Evolutionary conservation across 2,329 filamentous ascomycete genomes (phyloP).

Genomic region (Dactylonectria estremocensis): DNA sequence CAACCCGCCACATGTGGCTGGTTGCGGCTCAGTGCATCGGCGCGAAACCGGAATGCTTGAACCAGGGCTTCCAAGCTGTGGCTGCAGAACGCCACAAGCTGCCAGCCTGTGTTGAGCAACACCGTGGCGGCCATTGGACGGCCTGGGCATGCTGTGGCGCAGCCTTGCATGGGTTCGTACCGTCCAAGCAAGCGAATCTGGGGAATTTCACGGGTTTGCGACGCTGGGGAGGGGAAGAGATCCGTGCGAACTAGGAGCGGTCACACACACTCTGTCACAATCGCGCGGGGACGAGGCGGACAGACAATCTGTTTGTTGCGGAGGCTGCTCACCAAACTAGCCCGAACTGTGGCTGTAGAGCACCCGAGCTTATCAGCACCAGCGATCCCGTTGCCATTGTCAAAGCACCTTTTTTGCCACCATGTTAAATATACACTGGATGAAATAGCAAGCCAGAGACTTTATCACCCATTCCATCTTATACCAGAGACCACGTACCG

Average conservation of each 20-base stretch:
- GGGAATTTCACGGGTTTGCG: conserved; percentile 34
- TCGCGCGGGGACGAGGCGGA: neutral
- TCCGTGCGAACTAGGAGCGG: conserved; percentile 25
- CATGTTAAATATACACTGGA: neutral
- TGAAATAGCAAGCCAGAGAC: neutral
- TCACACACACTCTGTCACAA: conserved; percentile 3
- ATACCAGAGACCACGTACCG: conserved; percentile 30
- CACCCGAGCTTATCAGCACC: neutral
- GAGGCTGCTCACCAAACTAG: neutral
- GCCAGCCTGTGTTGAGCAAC: conserved; percentile 23
- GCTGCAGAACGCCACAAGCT: conserved; percentile 11
- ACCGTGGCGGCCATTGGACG: conserved; percentile 34
- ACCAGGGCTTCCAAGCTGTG: conserved; percentile 8
- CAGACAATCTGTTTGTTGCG: neutral
- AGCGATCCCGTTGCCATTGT: too few relatives aligned
- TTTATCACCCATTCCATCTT: too few relatives aligned
- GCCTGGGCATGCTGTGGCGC: conserved; percentile 27
- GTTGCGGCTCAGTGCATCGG: conserved; percentile 6
- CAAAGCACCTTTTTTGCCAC: neutral
- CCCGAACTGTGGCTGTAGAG: neutral
- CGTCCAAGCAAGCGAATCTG: conserved; percentile 31
- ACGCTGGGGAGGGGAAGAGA: neutral
- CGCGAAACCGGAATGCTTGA: conserved; percentile 18
- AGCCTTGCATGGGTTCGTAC: conserved; percentile 37
- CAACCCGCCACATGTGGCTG: conserved; percentile 30